phyloP scores from a whole-genome alignment of 73 alveolate genomes.

The Tetrahymena borealis region DNA sequence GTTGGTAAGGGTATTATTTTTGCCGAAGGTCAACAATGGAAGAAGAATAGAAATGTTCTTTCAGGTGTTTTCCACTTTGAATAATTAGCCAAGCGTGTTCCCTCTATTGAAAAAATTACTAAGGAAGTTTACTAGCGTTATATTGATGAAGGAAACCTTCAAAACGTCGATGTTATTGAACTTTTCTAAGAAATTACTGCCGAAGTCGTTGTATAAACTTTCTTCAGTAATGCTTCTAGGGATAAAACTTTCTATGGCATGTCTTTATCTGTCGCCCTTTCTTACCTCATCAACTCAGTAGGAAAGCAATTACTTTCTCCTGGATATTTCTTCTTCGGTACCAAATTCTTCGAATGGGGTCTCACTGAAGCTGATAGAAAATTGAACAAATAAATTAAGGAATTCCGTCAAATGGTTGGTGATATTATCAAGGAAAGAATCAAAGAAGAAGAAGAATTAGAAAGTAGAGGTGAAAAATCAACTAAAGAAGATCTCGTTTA shows the following conservation, averaged over 20 bases:
- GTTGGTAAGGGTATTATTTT: background rate
- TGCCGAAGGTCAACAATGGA: background rate
- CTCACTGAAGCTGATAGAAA: background rate
- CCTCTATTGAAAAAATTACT: background rate
- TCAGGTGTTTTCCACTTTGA: background rate
- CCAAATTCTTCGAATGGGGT: background rate
- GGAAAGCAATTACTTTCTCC: background rate
- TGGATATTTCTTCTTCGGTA: background rate
- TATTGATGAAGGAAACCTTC: background rate
- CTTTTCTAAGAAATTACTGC: background rate
- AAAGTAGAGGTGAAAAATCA: background rate
- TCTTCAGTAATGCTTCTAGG: background rate
- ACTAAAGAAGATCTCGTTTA: background rate
- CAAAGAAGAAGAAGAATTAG: background rate
- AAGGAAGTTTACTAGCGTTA: background rate
- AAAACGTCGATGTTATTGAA: background rate
- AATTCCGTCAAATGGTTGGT: slow-evolving; percentile 1
- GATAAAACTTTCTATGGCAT: background rate
- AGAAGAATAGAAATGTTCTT: background rate
- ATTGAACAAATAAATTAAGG: background rate
- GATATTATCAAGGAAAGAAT: background rate
- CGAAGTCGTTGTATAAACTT: background rate
- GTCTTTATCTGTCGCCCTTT: background rate
- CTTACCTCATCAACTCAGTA: background rate
- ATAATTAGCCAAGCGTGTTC: background rate